phyloP scores from a whole-genome alignment of 176 grass and related monocot genomes.

The Triticum turgidum region DNA sequence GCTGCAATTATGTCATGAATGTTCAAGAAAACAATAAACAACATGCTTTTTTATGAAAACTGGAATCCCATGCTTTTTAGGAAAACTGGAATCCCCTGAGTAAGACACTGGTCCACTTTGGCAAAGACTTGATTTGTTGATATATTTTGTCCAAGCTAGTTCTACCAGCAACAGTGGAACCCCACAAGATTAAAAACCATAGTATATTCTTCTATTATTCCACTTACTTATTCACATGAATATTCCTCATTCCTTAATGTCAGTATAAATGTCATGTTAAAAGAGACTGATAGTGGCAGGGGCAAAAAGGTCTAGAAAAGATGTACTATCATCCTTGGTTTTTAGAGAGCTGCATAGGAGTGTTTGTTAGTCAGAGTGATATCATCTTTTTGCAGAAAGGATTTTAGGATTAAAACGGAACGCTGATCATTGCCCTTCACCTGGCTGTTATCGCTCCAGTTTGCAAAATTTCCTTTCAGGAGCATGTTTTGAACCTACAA shows the following conservation, averaged over 20 bases:
- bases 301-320: not conserved
- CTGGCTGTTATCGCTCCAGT: not conserved
- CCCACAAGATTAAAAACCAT: not conserved
- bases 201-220: not conserved
- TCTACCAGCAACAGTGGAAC: not conserved
- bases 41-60: not conserved
- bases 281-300: not conserved
- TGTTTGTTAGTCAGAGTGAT: not conserved
- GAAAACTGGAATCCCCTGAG: not conserved
- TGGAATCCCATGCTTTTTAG: not conserved
- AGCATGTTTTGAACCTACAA: too few species aligned
- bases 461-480: not conserved
- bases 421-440: conserved; percentile 6
- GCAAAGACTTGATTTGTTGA: not conserved
- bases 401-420: not conserved
- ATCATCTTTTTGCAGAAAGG: not conserved
- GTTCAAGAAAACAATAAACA: not conserved
- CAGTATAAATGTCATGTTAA: not conserved
- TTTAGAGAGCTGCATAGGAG: not conserved
- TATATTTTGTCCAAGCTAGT: not conserved
- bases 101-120: not conserved
- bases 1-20: not conserved
- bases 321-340: not conserved
- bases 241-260: not conserved
- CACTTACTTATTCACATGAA: not conserved